Base-by-base conservation (phyloP, 768 basidiomycete genomes). In the Strobilomyces echinocephalus region DNA sequence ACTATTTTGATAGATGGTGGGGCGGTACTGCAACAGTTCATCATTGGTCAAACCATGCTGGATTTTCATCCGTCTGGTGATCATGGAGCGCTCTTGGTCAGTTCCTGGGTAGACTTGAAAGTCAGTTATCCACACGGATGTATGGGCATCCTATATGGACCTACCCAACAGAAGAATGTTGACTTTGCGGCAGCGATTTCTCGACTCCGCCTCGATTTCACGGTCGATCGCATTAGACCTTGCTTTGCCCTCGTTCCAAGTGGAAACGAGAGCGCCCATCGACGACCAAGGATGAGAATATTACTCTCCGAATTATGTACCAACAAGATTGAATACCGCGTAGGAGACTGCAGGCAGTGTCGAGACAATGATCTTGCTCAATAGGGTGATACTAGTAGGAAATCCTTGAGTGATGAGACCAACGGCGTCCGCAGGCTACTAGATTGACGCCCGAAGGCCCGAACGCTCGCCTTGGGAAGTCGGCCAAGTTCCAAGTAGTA, bases 141-240 rank as follows among this genome's bases (percentile, higher is more conserved):
- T 4, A 46, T 31, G 10, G 8, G n/a, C 36, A 38, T 36, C 35
- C 14, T 16, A 31, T 5, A 30, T 18, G 10, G n/a, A 26, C 1
- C 14, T 36, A 55, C 55, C 53, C 12, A 55, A n/a, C 35, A 48
- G n/a, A 18, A 56, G 24, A 15, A 54, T 11, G 16, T 54, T 34
- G 10, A 21, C 51, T 46, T 21, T 30, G 7, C 30, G 30, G 30
- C 30, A 30, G 30, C 6, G 30, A 8, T 30, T 24, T 43, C 41
- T 56, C 5, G 46, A 54, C 20, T 49, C 20, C 7, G 15, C 35
- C 31, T 44, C 10, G 42, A 56, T 48, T 34, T 45, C 36, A 45
- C 20, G 46, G 38, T 56, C 36, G 38, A 56, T 56, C 24, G 42
- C 42, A 18, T 55, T 14, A 16, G 53, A 55, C 18, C 43, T 48